These are phyloP conservation scores for Chrysanthemum makinoi DNA, from an alignment of 129 eudicot genomes.

Conservation along the genomic window DNA sequence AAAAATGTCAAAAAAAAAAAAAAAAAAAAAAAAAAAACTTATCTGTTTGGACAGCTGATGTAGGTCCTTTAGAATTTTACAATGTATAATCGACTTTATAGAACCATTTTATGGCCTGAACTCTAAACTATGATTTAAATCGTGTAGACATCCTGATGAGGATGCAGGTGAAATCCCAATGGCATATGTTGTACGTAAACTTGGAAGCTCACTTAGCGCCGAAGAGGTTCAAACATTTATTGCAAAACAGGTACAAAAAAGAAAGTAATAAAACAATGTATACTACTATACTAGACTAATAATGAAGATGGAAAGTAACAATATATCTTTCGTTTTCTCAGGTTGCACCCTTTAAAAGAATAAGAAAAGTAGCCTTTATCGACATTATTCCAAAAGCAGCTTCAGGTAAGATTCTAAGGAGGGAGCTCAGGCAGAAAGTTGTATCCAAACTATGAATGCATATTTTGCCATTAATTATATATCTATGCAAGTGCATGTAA, in stretches of 20 bases:
- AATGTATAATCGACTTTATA: neutral
- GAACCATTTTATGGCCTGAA: neutral
- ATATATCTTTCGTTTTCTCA: conserved; percentile 8
- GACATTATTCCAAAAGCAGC: conserved; percentile 76
- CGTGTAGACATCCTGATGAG: conserved; percentile 56
- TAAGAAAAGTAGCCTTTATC: conserved; percentile 65
- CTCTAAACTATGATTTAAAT: neutral
- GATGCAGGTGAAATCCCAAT: conserved; percentile 89
- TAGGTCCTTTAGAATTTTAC: neutral
- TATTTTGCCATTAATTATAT: neutral
- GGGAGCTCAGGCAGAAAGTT: conserved; percentile 68
- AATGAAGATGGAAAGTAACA: neutral
- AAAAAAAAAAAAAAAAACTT: no score
- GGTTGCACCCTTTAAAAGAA: conserved; percentile 80
- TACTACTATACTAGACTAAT: neutral
- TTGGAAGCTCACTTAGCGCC: conserved; percentile 60
- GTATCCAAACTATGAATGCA: conserved; percentile 52
- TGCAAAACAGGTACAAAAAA: conserved; percentile 61
- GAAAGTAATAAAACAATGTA: neutral
- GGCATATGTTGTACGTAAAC: conserved; percentile 73
- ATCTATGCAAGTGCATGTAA: neutral
- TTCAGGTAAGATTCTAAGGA: conserved; percentile 79
- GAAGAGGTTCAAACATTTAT: conserved; percentile 66
- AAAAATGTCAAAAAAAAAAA: no score
- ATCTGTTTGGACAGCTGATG: neutral